These are phyloP conservation scores for Rhodosorus marinus DNA, from an alignment of 23 red algal genomes.

Conservation along the genomic window DNA sequence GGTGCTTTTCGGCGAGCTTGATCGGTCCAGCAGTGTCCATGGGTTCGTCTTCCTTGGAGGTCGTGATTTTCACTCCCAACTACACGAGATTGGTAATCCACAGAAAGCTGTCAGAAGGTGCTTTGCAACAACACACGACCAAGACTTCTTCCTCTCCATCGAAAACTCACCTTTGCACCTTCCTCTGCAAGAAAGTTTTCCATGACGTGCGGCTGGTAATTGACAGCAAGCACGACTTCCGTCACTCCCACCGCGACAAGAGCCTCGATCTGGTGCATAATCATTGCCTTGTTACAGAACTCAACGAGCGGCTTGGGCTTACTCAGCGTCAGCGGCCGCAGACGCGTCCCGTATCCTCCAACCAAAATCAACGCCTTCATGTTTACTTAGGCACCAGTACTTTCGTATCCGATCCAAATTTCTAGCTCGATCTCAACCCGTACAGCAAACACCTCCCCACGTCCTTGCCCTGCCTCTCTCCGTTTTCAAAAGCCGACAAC, in stretches of 20 bases:
- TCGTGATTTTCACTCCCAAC: conserved; percentile 97
- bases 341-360: conserved; percentile 89
- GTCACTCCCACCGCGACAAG: conserved; percentile 78
- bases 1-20: conserved; percentile 79
- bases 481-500: no score
- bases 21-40: conserved; percentile 91
- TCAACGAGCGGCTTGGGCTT: conserved; percentile 91
- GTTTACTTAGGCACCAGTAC: no score
- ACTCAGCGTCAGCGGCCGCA: conserved; percentile 91
- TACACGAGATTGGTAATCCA: no score
- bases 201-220: conserved; percentile 96
- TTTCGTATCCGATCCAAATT: no score
- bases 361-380: conserved; percentile 99
- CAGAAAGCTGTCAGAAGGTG: no score
- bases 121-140: background rate
- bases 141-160: background rate
- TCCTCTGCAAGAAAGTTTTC: conserved; percentile 63
- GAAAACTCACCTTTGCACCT: conserved; percentile 11
- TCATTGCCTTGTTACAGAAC: conserved; percentile 99
- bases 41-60: conserved; percentile 73
- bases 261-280: conserved; percentile 96
- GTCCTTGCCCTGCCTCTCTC: no score
- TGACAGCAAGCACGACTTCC: conserved; percentile 91
- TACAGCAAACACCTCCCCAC: no score
- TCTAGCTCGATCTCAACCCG: no score